Evolutionary conservation across 208 protist genomes (phyloP).

Genomic region (Leishmania turanica): DNA sequence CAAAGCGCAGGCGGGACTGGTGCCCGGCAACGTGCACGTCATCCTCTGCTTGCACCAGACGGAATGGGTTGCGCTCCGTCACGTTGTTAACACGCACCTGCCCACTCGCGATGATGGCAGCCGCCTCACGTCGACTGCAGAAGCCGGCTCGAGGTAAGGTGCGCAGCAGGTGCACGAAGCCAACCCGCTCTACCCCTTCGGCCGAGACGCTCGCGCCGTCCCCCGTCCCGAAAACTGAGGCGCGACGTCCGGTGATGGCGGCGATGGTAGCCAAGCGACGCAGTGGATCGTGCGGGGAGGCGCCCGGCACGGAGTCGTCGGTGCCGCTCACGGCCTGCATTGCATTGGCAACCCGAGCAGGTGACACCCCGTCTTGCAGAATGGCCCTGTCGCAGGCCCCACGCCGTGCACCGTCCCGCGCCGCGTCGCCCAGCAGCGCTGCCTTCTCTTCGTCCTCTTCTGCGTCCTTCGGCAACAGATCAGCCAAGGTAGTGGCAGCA

Average conservation of each 20-base stretch:
- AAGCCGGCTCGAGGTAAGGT: constrained; percentile 78
- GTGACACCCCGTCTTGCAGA: constrained; percentile 28
- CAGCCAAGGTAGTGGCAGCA: constrained; percentile 39
- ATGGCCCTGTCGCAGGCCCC: constrained; percentile 13
- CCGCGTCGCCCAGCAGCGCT: background rate
- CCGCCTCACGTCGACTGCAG: constrained; percentile 81
- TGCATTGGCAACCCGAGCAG: constrained; percentile 8
- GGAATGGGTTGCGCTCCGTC: constrained; percentile 86
- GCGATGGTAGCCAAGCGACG: constrained; percentile 20
- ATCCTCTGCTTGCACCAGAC: constrained; percentile 70
- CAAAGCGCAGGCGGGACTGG: constrained; percentile 70
- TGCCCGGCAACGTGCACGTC: constrained; percentile 79
- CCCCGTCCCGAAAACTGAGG: background rate
- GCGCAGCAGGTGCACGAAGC: constrained; percentile 70
- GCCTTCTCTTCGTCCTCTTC: constrained; percentile 4
- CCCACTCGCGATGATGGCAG: constrained; percentile 71
- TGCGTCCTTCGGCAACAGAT: constrained; percentile 28
- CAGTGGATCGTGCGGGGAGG: constrained; percentile 21
- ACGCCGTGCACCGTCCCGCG: too few relatives aligned
- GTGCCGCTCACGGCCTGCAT: constrained; percentile 12
- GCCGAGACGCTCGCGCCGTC: background rate
- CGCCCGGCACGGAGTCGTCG: constrained; percentile 31
- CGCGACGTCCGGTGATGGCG: constrained; percentile 6
- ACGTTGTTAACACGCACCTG: constrained; percentile 88
- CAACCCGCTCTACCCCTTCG: constrained; percentile 13